phyloP scores from a whole-genome alignment of 306 rosid genomes.

The Fragaria ananassa region DNA sequence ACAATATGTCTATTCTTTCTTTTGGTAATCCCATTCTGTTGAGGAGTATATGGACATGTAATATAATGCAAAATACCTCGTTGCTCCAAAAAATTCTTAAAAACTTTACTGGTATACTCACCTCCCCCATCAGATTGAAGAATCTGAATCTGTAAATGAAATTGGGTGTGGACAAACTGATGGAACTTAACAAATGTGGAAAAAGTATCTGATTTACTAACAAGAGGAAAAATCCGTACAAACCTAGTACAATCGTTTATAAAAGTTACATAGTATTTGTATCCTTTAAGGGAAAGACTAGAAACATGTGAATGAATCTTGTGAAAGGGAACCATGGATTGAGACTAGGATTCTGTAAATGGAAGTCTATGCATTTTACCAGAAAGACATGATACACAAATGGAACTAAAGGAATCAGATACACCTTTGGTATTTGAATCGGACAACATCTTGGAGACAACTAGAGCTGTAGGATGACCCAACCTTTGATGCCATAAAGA shows the following conservation, averaged over 20 bases:
- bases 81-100: background rate
- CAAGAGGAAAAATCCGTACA: background rate
- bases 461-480: too few relatives aligned
- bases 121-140: background rate
- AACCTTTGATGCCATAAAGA: too few relatives aligned
- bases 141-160: accelerated
- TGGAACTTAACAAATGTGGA: background rate
- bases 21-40: background rate
- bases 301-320: background rate
- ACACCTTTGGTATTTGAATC: too few relatives aligned
- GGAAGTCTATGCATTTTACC: too few relatives aligned
- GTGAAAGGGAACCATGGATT: background rate
- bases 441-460: too few relatives aligned
- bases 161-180: background rate
- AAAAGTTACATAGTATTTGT: background rate
- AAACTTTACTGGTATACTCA: background rate
- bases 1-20: background rate
- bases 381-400: too few relatives aligned
- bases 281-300: background rate
- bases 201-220: background rate
- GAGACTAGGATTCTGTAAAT: too few relatives aligned
- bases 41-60: background rate
- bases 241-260: background rate
- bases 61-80: background rate
- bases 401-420: too few relatives aligned